A percentile compares a stretch with the other conserved stretches of the same genome.
These are phyloP conservation scores for Calonectria multiphialidica DNA, from an alignment of 2,329 filamentous ascomycete species.

Conservation along the genomic window DNA sequence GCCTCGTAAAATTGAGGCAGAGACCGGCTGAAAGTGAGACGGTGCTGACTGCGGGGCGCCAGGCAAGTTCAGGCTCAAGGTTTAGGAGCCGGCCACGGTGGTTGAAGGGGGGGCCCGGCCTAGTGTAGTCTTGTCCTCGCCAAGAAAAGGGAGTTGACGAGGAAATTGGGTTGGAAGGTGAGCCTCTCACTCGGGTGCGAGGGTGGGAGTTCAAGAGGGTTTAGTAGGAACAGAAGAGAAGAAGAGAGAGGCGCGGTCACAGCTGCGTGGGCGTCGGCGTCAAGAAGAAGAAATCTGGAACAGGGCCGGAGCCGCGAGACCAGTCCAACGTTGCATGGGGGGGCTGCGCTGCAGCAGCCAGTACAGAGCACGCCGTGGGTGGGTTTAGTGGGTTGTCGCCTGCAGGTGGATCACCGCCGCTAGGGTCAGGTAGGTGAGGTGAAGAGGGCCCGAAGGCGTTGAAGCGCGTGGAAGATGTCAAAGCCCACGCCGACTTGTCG, in stretches of 20 bases:
- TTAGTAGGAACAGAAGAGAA: constrained; percentile 21
- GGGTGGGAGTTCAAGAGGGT: constrained; percentile 5
- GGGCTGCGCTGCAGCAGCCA: constrained; percentile 18
- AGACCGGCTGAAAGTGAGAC: constrained; percentile 45
- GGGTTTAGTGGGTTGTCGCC: constrained; percentile 42
- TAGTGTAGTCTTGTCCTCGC: constrained; percentile 9
- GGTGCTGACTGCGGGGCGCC: constrained; percentile 23
- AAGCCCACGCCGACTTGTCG: not conserved
- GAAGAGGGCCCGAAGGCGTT: constrained; percentile 3
- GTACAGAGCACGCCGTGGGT: constrained; percentile 30
- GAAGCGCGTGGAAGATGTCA: constrained; percentile 13
- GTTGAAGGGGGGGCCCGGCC: constrained; percentile 14
- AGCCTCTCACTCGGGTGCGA: not conserved
- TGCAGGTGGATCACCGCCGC: constrained; percentile 44
- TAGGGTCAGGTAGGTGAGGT: constrained; percentile 33
- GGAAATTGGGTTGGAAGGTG: constrained; percentile 16
- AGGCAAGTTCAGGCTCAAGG: constrained; percentile 14
- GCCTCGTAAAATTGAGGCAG: constrained; percentile 31
- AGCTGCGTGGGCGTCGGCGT: constrained; percentile 41
- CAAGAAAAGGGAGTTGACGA: constrained; percentile 18
- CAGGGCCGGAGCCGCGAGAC: constrained; percentile 35
- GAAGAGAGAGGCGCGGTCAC: constrained; percentile 17
- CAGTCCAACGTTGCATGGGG: constrained; percentile 45
- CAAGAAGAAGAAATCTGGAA: constrained; percentile 39
- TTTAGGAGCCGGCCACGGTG: constrained; percentile 9